Conservation (phyloP, 2,329 filamentous ascomycete genomes). For the Trichoderma simmonsii region DNA sequence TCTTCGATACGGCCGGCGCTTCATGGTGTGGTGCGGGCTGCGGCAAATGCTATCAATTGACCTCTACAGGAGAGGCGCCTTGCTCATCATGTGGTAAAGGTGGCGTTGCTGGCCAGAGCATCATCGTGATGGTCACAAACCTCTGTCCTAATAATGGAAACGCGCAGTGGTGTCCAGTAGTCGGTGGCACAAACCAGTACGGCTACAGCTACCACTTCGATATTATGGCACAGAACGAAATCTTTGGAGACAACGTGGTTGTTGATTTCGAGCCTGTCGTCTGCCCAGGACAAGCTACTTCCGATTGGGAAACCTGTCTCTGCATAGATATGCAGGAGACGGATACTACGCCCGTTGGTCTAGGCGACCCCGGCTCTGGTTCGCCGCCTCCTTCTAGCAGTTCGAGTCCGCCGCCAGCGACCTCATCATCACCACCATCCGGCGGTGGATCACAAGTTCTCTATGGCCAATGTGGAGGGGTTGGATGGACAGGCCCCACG, state of each 20-base stretch:
- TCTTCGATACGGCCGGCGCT: constrained; percentile 5
- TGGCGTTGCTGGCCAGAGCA: constrained; percentile 8
- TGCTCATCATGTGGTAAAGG: neutral
- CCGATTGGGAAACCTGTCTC: constrained; percentile 2
- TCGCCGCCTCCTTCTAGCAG: neutral
- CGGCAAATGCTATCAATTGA: constrained; percentile 7
- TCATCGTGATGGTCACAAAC: constrained; percentile 10
- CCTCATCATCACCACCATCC: neutral
- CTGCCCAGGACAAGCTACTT: neutral
- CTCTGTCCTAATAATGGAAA: constrained; percentile 12
- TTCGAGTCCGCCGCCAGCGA: neutral
- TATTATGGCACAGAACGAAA: neutral
- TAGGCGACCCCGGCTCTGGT: neutral
- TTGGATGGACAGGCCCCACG: constrained; percentile 35
- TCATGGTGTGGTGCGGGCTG: constrained; percentile 9
- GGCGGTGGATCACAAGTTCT: neutral
- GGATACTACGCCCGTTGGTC: neutral
- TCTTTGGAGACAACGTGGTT: constrained; percentile 9
- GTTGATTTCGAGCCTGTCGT: constrained; percentile 9
- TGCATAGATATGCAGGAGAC: neutral
- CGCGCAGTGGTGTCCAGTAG: constrained; percentile 3
- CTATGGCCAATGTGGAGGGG: constrained; percentile 40
- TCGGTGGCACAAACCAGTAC: constrained; percentile 9
- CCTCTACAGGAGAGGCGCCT: constrained; percentile 1
- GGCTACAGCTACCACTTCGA: constrained; percentile 12